phyloP scores from a whole-genome alignment of 2,329 filamentous ascomycete species.

The Nigrograna mackinnonii region DNA sequence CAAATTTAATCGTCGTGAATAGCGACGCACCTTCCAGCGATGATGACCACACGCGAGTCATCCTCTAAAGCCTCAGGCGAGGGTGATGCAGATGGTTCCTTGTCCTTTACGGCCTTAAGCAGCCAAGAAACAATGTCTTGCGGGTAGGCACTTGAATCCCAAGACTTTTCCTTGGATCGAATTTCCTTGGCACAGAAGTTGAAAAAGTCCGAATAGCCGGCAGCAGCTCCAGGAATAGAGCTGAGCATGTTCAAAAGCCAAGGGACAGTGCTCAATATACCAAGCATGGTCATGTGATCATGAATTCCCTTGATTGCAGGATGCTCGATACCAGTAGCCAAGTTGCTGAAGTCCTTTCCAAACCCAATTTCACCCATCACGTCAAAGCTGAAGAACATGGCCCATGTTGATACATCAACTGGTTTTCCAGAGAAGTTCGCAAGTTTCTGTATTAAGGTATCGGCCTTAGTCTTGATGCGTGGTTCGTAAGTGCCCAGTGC shows the following conservation, averaged over 20 bases:
- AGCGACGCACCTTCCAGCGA: slow-evolving; percentile 36
- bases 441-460: slow-evolving; percentile 21
- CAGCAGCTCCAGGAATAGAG: slow-evolving; percentile 31
- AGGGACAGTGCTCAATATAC: slow-evolving; percentile 33
- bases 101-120: slow-evolving; percentile 42
- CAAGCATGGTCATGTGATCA: slow-evolving; percentile 37
- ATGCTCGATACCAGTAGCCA: slow-evolving; percentile 24
- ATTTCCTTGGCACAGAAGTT: slow-evolving; percentile 31
- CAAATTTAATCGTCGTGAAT: too few relatives aligned
- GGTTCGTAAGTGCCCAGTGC: slow-evolving; percentile 27
- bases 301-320: slow-evolving; percentile 41
- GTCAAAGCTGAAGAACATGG: slow-evolving; percentile 31
- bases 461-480: slow-evolving; percentile 24
- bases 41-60: slow-evolving; percentile 36
- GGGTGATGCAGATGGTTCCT: slow-evolving; percentile 38
- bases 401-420: slow-evolving; percentile 27
- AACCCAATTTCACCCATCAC: slow-evolving; percentile 34
- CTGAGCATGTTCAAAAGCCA: slow-evolving; percentile 39
- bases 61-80: slow-evolving; percentile 31
- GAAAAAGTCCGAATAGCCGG: slow-evolving; percentile 33
- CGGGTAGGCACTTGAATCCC: slow-evolving; percentile 26
- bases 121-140: slow-evolving; percentile 46
- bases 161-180: slow-evolving; percentile 33
- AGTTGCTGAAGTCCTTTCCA: slow-evolving; percentile 27
- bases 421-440: slow-evolving; percentile 11